Percentiles rank a stretch among this genome's conserved stretches.
Evolutionary conservation across 2,329 filamentous ascomycete species (phyloP).

Genomic region (Teratosphaeria nubilosa): DNA sequence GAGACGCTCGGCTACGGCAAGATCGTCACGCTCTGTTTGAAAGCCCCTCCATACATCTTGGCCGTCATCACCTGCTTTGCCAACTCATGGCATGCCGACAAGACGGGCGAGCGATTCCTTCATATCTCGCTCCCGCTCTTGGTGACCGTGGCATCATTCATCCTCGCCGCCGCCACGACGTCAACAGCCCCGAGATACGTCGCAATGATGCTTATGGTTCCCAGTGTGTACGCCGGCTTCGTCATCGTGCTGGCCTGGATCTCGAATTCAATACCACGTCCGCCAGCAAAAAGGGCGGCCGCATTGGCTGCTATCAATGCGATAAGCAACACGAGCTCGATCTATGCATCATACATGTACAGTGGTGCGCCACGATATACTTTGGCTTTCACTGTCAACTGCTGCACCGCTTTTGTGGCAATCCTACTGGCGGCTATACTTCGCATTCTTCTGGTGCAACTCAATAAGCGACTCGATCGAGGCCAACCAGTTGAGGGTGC

Average conservation of each 20-base stretch:
- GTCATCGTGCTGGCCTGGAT: conserved; percentile 52
- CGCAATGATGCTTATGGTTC: conserved; percentile 32
- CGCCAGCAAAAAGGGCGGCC: conserved; percentile 45
- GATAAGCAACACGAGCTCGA: conserved; percentile 43
- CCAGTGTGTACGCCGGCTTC: conserved; percentile 46
- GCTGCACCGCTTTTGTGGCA: conserved; percentile 52
- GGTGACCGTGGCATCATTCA: conserved; percentile 22
- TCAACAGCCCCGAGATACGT: conserved; percentile 23
- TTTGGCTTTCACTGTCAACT: conserved; percentile 59
- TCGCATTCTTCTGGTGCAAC: conserved; percentile 49
- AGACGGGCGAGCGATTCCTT: conserved; percentile 30
- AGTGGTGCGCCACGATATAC: conserved; percentile 24
- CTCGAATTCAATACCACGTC: conserved; percentile 40
- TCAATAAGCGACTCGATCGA: conserved; percentile 59
- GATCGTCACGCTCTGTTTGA: conserved; percentile 23
- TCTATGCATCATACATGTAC: conserved; percentile 42
- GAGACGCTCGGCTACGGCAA: conserved; percentile 26
- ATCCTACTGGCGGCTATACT: conserved; percentile 54
- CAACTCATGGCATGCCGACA: conserved; percentile 31
- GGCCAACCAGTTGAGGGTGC: not conserved
- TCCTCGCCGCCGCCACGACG: conserved; percentile 21
- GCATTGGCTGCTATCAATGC: conserved; percentile 48
- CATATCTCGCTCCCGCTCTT: conserved; percentile 26
- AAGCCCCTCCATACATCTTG: conserved; percentile 25
- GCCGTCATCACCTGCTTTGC: conserved; percentile 25